A percentile compares a stretch with the other conserved stretches of the same genome.
Evolutionary conservation across 202 grass and related monocot genomes (phyloP).

Genomic region (Saccharum hybrid): DNA sequence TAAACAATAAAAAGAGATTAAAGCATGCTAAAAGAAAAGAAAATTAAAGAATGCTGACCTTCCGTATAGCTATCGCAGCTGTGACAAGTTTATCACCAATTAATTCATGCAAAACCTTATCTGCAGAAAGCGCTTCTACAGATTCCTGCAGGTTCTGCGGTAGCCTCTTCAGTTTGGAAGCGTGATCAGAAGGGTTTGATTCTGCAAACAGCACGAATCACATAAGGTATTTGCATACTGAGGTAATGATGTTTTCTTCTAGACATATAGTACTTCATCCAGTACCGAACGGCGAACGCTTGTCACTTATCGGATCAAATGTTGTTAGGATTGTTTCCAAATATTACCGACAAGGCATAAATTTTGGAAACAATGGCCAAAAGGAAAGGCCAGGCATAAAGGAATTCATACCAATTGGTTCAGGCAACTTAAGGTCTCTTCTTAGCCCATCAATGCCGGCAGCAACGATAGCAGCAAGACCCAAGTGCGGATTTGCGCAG

Average conservation of each 20-base stretch:
- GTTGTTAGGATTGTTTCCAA: slow-evolving; percentile 17
- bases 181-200: slow-evolving; percentile 74
- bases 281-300: not conserved
- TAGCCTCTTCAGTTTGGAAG: slow-evolving; percentile 70
- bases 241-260: slow-evolving; percentile 5
- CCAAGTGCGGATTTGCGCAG: slow-evolving; percentile 87
- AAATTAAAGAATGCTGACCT: slow-evolving; percentile 47
- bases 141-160: slow-evolving; percentile 80
- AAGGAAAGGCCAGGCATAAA: not conserved
- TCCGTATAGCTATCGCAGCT: slow-evolving; percentile 71
- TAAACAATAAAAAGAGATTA: not conserved
- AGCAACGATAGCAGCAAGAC: slow-evolving; percentile 72
- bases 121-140: slow-evolving; percentile 68
- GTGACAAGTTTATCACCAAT: slow-evolving; percentile 82
- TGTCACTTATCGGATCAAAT: not conserved
- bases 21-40: not conserved
- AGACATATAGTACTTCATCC: not conserved
- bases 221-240: slow-evolving; percentile 24
- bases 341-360: not conserved
- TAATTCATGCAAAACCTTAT: slow-evolving; percentile 69
- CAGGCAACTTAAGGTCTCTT: slow-evolving; percentile 70
- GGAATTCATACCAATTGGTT: slow-evolving; percentile 73
- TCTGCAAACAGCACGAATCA: slow-evolving; percentile 51
- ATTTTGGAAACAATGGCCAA: slow-evolving; percentile 8
- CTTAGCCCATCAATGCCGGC: slow-evolving; percentile 93